These are phyloP conservation scores for Globisporangium canariense DNA, from an alignment of 352 stramenopile genomes.

Conservation along the genomic window DNA sequence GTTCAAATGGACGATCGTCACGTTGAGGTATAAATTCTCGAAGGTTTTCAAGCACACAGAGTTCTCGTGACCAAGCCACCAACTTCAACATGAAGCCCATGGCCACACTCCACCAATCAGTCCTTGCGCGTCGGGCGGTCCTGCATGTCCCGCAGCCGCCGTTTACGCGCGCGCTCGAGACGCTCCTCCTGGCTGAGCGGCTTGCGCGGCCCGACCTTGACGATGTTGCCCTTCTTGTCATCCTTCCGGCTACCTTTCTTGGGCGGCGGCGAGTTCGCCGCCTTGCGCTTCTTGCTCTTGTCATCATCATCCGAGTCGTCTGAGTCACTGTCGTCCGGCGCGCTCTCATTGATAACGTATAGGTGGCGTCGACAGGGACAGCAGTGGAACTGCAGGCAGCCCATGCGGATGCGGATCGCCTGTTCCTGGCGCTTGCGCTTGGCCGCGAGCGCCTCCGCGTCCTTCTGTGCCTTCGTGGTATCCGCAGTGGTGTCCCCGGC, in stretches of 20 bases:
- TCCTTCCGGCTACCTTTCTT: conserved; percentile 22
- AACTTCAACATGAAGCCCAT: neutral
- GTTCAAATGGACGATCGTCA: neutral
- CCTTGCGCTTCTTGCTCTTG: conserved; percentile 21
- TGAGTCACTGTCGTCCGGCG: conserved; percentile 17
- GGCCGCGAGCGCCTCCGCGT: conserved; percentile 20
- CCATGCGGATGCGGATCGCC: conserved; percentile 61
- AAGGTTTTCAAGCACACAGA: neutral
- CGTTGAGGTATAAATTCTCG: neutral
- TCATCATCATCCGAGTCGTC: conserved; percentile 33
- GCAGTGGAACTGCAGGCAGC: conserved; percentile 60
- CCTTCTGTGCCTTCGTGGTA: conserved; percentile 25
- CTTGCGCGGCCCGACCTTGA: conserved; percentile 51
- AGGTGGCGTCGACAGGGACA: conserved; percentile 55
- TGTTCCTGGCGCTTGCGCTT: conserved; percentile 59
- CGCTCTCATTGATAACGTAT: conserved; percentile 53
- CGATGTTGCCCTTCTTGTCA: conserved; percentile 47
- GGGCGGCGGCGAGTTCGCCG: neutral
- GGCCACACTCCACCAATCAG: conserved; percentile 7
- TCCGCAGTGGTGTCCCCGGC: conserved; percentile 29
- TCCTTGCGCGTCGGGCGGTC: conserved; percentile 60
- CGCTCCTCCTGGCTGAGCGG: conserved; percentile 66
- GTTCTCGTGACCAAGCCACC: no score
- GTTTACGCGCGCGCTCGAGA: conserved; percentile 58
- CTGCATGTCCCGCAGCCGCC: conserved; percentile 63